phyloP scores from a whole-genome alignment of 257 asterid species.

The Fraxinus excelsior region DNA sequence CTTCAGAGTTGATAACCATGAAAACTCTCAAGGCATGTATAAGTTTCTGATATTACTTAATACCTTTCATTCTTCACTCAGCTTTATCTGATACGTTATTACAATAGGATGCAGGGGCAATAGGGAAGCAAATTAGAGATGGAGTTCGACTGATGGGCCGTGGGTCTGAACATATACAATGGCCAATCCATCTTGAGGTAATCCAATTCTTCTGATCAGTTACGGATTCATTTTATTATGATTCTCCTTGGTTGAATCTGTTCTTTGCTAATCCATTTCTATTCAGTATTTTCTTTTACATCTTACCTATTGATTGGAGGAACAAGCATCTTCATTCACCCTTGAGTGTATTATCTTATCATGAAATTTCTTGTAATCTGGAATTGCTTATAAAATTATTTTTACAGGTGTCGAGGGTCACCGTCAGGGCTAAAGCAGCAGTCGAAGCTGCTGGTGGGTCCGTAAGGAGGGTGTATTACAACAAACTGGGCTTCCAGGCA shows the following conservation, averaged over 20 bases:
- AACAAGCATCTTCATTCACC: too few relatives aligned
- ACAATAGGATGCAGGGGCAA: slow-evolving; percentile 73
- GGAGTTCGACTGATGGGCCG: slow-evolving; percentile 97
- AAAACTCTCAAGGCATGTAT: slow-evolving; percentile 76
- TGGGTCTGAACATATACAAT: slow-evolving; percentile 67
- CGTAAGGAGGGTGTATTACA: slow-evolving; percentile 88
- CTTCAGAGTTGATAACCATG: slow-evolving; percentile 94
- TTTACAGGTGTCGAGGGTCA: slow-evolving; percentile 84
- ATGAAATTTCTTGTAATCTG: neutral
- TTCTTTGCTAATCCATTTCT: neutral
- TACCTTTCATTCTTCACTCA: too few relatives aligned
- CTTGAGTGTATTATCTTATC: too few relatives aligned
- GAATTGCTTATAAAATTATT: neutral
- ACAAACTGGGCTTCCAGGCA: slow-evolving; percentile 81
- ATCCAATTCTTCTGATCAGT: neutral
- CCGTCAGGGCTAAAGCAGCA: slow-evolving; percentile 88
- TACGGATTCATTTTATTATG: too few relatives aligned
- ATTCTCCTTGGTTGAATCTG: too few relatives aligned
- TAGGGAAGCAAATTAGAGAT: slow-evolving; percentile 89
- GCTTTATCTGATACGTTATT: too few relatives aligned
- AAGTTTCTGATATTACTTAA: neutral
- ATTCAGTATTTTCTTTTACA: neutral
- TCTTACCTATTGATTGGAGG: too few relatives aligned
- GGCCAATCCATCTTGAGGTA: slow-evolving; percentile 99
- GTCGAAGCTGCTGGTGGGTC: slow-evolving; percentile 93